Base-by-base conservation (phyloP, 352 stramenopile species). In the Saprolegnia diclina region DNA sequence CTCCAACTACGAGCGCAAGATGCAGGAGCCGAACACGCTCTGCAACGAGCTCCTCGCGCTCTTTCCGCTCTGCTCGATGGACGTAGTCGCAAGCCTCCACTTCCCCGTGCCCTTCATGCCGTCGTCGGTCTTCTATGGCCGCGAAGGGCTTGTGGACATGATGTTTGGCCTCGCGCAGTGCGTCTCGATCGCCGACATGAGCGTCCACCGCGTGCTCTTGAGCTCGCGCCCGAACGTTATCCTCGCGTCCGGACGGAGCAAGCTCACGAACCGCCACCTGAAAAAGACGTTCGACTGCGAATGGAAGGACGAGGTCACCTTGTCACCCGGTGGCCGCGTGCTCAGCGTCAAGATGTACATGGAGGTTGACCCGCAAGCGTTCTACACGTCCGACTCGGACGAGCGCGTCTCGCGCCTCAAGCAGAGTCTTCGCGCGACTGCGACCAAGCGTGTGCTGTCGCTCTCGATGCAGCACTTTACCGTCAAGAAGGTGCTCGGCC, bases 391-490 rank as follows among this genome's bases (percentile, higher is more conserved):
- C 6, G 86, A 94, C 69, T 76, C 76, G 0, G 82, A 92, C 71
- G 76, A 83, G 40, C 91, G 91, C 71, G 64, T 77, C 14, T 77
- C 79, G 22, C 89, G 90, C 53, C 75, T 73, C 7, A 85, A 94
- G 54, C 79, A 80, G 35, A 73, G 76, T 29, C 83, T 90, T 65
- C 83, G 91, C 48, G 79, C 79, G 14, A 88, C 82, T 16, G 88
- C 83, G 10, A 89, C 84, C 18, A 94, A 94, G 74, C 84, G 86
- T 52, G 86, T 94, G 64, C 71, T 94, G 50, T 91, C 84, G 42
- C 75, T 93, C 19, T 92, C 85, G 26, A 92, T 97, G 70, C 88
- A 97, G 70, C 91, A 98, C 75, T 98, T 98, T 74, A 83, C 97
- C 48, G 87, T 98, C 37, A 91, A 98, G 45, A 93, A 95, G 64